These are phyloP conservation scores for Kalanchoe fedtschenkoi DNA, from an alignment of 164 flowering plant genomes.

Conservation along the genomic window DNA sequence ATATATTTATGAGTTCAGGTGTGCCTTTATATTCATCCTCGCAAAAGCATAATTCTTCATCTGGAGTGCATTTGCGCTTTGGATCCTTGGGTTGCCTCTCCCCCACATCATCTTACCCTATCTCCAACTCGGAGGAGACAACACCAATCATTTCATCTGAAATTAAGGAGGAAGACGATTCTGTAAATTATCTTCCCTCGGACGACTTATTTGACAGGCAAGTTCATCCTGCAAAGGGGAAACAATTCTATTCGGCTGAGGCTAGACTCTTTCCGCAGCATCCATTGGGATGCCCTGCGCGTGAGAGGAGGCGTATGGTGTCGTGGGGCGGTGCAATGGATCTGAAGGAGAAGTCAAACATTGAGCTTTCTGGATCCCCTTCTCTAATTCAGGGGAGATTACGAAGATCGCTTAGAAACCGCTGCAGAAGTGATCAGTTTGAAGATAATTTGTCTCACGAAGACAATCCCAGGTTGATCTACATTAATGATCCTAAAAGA, in stretches of 20 bases:
- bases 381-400: neutral
- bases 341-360: neutral
- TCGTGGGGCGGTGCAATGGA: conserved; percentile 4
- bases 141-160: conserved; percentile 5
- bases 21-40: neutral
- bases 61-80: neutral
- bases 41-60: neutral
- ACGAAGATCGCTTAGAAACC: conserved; percentile 10
- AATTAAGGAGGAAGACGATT: conserved; percentile 4
- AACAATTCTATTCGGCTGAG: neutral
- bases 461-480: conserved; percentile 71
- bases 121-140: neutral
- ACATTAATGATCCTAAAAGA: conserved; percentile 55
- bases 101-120: neutral
- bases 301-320: conserved; percentile 1
- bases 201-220: neutral
- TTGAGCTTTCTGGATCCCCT: neutral
- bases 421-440: conserved; percentile 34
- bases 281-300: neutral
- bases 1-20: conserved; percentile 1
- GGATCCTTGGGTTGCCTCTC: conserved; percentile 1
- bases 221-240: neutral
- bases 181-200: conserved; percentile 3
- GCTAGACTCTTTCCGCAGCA: conserved; percentile 1
- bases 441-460: conserved; percentile 60